A percentile compares a stretch with the other conserved stretches of the same genome.
Evolutionary conservation across 192 early-diverging fungal species (phyloP).

Genomic region (Phycomyces blakesleeanus): DNA sequence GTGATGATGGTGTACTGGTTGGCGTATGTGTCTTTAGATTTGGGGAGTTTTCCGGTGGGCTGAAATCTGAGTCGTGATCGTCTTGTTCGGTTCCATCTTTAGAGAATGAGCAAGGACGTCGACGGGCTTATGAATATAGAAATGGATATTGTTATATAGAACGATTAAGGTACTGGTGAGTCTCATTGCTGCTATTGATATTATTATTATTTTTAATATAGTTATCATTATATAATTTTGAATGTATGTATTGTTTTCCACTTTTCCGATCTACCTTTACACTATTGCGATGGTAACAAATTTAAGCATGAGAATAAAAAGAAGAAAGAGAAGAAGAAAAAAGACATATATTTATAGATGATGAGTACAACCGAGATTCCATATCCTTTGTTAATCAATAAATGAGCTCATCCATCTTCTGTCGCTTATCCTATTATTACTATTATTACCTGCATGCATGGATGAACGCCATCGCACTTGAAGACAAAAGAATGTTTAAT

Average conservation of each 20-base stretch:
- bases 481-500: too few relatives aligned
- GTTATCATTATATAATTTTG: too few relatives aligned
- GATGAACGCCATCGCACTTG: conserved; percentile 37
- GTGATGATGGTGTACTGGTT: neutral
- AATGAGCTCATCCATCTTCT: too few relatives aligned
- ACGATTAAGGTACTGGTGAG: too few relatives aligned
- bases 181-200: too few relatives aligned
- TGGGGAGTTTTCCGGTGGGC: neutral
- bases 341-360: neutral
- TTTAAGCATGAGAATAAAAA: conserved; percentile 1
- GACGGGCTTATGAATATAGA: conserved; percentile 23
- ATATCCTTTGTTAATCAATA: neutral
- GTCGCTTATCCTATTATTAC: too few relatives aligned
- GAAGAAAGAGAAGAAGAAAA: neutral
- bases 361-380: neutral
- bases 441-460: conserved; percentile 38
- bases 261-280: conserved; percentile 23
- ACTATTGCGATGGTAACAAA: conserved; percentile 10
- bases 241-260: too few relatives aligned
- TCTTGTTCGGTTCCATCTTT: conserved; percentile 24
- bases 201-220: too few relatives aligned
- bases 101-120: conserved; percentile 34
- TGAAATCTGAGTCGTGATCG: neutral
- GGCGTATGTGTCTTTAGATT: neutral
- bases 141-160: neutral